These are phyloP conservation scores for Pachysolen tannophilus DNA, from an alignment of 805 yeast species.

Conservation along the genomic window DNA sequence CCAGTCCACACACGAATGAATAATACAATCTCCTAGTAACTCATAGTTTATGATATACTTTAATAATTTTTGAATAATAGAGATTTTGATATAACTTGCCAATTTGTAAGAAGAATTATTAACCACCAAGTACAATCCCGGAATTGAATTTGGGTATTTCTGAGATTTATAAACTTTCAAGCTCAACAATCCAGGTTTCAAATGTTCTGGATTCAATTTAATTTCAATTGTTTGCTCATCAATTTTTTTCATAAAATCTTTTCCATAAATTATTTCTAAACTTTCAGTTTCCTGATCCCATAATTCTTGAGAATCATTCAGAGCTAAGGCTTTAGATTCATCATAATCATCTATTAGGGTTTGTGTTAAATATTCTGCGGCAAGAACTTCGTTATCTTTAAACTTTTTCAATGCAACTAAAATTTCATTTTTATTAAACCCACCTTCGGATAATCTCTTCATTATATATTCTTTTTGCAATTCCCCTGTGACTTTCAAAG, in stretches of 20 bases:
- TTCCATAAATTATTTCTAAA: slow-evolving; percentile 47
- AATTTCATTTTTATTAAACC: slow-evolving; percentile 62
- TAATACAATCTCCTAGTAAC: slow-evolving; percentile 60
- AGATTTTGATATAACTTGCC: slow-evolving; percentile 62
- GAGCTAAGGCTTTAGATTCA: slow-evolving; percentile 10
- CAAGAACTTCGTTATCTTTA: slow-evolving; percentile 36
- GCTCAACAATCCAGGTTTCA: slow-evolving; percentile 17
- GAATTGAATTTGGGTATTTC: slow-evolving; percentile 56
- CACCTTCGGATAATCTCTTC: slow-evolving; percentile 53
- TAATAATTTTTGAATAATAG: slow-evolving; percentile 42
- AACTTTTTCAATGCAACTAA: slow-evolving; percentile 35
- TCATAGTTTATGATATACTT: slow-evolving; percentile 32
- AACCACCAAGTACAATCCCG: slow-evolving; percentile 56
- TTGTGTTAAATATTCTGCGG: slow-evolving; percentile 44
- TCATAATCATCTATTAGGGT: slow-evolving; percentile 21
- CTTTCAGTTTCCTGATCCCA: slow-evolving; percentile 80
- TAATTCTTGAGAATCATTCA: slow-evolving; percentile 29
- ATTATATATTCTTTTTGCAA: slow-evolving; percentile 49
- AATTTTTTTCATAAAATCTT: slow-evolving; percentile 28
- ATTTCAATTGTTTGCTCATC: slow-evolving; percentile 26
- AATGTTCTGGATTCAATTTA: slow-evolving; percentile 18
- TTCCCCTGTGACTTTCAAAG: slow-evolving; percentile 46
- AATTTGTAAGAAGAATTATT: slow-evolving; percentile 37
- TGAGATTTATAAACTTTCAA: slow-evolving; percentile 35
- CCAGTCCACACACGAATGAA: slow-evolving; percentile 72